A percentile compares a stretch with the other conserved stretches of the same genome.
phyloP scores from a whole-genome alignment of 2,329 filamentous ascomycete genomes.

The Colletotrichum godetiae region DNA sequence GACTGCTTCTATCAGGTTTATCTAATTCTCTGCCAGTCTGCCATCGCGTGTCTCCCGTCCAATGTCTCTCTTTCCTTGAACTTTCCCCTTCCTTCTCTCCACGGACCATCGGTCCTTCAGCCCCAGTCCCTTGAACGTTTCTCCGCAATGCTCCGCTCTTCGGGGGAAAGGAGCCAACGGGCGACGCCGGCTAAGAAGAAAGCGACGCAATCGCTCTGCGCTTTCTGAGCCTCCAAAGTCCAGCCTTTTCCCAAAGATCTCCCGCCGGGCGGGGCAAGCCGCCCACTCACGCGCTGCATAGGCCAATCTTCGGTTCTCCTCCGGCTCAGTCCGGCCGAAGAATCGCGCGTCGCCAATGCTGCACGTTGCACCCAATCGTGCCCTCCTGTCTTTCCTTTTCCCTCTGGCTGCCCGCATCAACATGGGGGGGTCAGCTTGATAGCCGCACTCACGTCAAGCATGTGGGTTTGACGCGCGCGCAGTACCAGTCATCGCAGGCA shows the following conservation, averaged over 20 bases:
- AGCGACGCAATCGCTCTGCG: constrained; percentile 16
- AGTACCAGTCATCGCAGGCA: constrained; percentile 7
- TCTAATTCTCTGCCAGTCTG: not conserved
- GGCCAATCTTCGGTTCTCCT: constrained; percentile 18
- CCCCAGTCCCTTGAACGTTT: constrained; percentile 13
- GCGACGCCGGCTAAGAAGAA: constrained; percentile 7
- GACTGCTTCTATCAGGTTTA: not conserved
- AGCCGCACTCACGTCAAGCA: constrained; percentile 4
- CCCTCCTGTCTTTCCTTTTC: not conserved
- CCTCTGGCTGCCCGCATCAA: not conserved
- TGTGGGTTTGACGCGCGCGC: constrained; percentile 7
- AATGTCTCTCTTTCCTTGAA: not conserved
- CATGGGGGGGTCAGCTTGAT: no score
- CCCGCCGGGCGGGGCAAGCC: not conserved
- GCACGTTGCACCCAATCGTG: not conserved
- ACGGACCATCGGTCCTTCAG: not conserved
- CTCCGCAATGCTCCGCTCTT: constrained; percentile 28
- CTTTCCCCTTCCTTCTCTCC: constrained; percentile 9
- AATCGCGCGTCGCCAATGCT: constrained; percentile 5
- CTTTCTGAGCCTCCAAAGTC: not conserved
- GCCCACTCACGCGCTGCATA: constrained; percentile 16
- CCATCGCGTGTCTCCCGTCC: not conserved
- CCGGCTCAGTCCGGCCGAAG: constrained; percentile 26
- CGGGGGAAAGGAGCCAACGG: constrained; percentile 18
- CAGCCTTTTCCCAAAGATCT: not conserved